Evolutionary conservation across 371 early-diverging fungal species (phyloP).

Genomic region (Polyrhizophydium stewartii): DNA sequence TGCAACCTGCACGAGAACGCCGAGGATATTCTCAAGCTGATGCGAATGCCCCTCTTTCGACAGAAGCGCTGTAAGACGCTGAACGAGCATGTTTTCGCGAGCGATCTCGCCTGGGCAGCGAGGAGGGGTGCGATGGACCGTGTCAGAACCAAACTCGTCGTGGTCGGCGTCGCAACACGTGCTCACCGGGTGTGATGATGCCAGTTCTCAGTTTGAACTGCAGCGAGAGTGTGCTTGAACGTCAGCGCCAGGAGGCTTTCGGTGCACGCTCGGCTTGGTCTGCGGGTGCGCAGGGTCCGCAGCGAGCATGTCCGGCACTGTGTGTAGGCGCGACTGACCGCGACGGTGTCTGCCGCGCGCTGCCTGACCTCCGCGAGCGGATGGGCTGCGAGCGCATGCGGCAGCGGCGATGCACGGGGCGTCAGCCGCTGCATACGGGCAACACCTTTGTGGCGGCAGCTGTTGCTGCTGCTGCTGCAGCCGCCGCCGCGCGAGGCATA

Average conservation of each 20-base stretch:
- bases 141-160: too few relatives aligned
- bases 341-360: neutral
- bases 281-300: neutral
- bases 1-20: neutral
- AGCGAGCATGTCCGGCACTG: too few relatives aligned
- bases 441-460: too few relatives aligned
- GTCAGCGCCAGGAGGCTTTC: too few relatives aligned
- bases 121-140: too few relatives aligned
- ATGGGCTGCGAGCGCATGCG: neutral
- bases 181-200: neutral
- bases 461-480: too few relatives aligned
- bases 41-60: neutral
- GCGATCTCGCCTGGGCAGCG: neutral
- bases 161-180: too few relatives aligned
- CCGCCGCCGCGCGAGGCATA: neutral
- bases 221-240: too few relatives aligned
- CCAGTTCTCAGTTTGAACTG: constrained; percentile 1
- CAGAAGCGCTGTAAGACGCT: neutral
- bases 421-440: too few relatives aligned
- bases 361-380: constrained; percentile 3
- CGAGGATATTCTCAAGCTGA: neutral
- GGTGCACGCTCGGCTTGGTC: neutral
- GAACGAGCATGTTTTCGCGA: neutral
- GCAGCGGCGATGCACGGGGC: too few relatives aligned
- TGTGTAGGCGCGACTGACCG: neutral